Conservation (phyloP, 768 basidiomycete species). For the Lenzites betulinus region DNA sequence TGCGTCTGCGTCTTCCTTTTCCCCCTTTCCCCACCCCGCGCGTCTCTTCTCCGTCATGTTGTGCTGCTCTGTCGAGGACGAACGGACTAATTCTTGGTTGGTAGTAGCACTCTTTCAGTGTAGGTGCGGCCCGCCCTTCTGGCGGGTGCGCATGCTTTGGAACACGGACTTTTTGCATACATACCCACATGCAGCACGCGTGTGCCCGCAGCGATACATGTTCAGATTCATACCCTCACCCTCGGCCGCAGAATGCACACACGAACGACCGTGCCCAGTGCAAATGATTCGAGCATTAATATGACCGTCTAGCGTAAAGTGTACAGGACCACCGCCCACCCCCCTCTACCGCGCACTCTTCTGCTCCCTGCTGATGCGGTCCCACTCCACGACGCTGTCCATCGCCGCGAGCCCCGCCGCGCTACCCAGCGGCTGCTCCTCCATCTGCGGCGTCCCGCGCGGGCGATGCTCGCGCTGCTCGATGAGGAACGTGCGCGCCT, state of each 20-base stretch:
- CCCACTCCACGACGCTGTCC: slow-evolving; percentile 33
- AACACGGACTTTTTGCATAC: slow-evolving; percentile 15
- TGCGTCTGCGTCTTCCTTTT: neutral
- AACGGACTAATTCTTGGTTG: slow-evolving; percentile 12
- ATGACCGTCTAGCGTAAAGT: neutral
- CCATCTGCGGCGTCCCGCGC: slow-evolving; percentile 19
- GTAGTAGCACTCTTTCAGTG: slow-evolving; percentile 10
- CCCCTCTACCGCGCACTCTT: slow-evolving; percentile 6
- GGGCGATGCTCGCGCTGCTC: slow-evolving; percentile 17
- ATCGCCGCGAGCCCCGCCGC: slow-evolving; percentile 25
- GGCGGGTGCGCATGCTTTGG: slow-evolving; percentile 2
- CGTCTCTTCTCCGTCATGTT: slow-evolving; percentile 6
- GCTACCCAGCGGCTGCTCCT: slow-evolving; percentile 32
- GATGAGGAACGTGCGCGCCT: slow-evolving; percentile 19
- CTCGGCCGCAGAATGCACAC: neutral
- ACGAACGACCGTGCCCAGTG: too few species aligned
- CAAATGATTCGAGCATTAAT: neutral
- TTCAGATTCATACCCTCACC: neutral
- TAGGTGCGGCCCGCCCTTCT: neutral
- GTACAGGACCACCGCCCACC: neutral
- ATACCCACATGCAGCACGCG: neutral
- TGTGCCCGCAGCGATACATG: neutral
- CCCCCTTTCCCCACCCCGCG: neutral
- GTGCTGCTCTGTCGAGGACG: slow-evolving; percentile 23
- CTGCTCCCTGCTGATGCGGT: slow-evolving; percentile 29